Evolutionary conservation across 768 basidiomycete species (phyloP), one percentile per base, ranked within the genome.

Genomic region (Coprinopsis strossmayeri): DNA sequence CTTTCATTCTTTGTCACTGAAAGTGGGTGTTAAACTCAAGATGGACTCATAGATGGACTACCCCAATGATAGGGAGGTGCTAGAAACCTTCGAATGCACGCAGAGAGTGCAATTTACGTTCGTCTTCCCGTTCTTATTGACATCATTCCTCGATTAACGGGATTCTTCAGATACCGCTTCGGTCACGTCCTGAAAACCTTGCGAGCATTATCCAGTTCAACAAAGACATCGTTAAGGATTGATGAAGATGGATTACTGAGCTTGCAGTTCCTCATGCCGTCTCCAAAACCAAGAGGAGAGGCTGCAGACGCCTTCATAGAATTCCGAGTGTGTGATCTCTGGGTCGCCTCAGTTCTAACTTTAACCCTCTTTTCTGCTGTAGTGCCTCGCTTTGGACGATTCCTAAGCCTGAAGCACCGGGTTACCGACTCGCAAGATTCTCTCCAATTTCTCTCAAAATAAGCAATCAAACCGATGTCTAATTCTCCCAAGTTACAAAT

Each of bases 161-260:
- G 15, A 3, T 15, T n/a, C 4, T 13, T 23, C 57, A 97, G 93
- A 57, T 97, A 96, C 65, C 81, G 83, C 26, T 86, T 89, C 51
- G 66, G 71, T n/a, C 88, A 91, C 57, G 82, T 98, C 45, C 63
- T 77, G 11, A 76, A 81, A 37, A 78, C 87, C 1, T 62, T 82
- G 37, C 76, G 83, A 1, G 93, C 94, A 5, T 65, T 97, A 45
- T 82, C 88, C 50, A 82, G 73, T 48, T 93, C 91, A 0, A 81
- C 82, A 20, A 96, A 96, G 60, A 89, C 93, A 2, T 94, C 91
- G 0, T 64, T 98, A 37, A 77, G 92, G 27, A 91, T 96, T 18
- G 89, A 94, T 55, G 72, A 76, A 18, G 78, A 81, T 45, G 95
- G 95, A 0, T 65, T 93, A 37, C 69, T 97, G 30, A 90, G 89